A percentile compares a stretch with the other conserved stretches of the same genome.
These are phyloP conservation scores for Colletotrichum echinochloae DNA, from an alignment of 2,329 filamentous ascomycete species.

Conservation along the genomic window DNA sequence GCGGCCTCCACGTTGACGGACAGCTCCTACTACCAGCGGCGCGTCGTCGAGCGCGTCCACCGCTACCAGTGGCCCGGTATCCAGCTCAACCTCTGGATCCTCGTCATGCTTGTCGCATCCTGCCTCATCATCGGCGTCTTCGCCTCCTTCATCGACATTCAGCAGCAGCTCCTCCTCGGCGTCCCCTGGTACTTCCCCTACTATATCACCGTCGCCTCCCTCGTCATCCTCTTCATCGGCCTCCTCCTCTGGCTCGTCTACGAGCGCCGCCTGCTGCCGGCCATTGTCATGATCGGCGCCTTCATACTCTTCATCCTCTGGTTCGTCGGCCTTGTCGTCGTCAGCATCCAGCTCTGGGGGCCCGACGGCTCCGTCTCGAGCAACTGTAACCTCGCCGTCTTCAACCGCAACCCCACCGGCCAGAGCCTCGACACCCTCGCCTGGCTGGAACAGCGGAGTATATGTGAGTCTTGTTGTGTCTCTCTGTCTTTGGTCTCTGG, in stretches of 20 bases:
- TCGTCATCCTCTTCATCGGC: slow-evolving; percentile 75
- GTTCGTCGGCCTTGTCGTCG: slow-evolving; percentile 73
- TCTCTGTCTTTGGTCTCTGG: neutral
- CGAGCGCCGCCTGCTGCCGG: slow-evolving; percentile 69
- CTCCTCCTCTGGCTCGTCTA: slow-evolving; percentile 73
- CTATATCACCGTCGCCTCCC: slow-evolving; percentile 68
- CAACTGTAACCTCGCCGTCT: slow-evolving; percentile 71
- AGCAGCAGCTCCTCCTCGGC: slow-evolving; percentile 64
- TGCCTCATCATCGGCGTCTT: slow-evolving; percentile 72
- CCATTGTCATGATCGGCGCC: slow-evolving; percentile 72
- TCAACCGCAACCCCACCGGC: slow-evolving; percentile 61
- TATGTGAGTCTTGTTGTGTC: slow-evolving; percentile 63
- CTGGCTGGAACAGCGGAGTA: slow-evolving; percentile 72
- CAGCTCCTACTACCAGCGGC: slow-evolving; percentile 59
- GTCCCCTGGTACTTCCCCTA: slow-evolving; percentile 78
- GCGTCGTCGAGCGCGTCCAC: slow-evolving; percentile 60
- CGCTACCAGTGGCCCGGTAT: slow-evolving; percentile 77
- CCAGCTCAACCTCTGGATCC: slow-evolving; percentile 75
- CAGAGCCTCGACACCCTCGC: slow-evolving; percentile 68
- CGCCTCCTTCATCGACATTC: slow-evolving; percentile 68
- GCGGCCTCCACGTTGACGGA: slow-evolving; percentile 53
- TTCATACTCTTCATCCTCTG: slow-evolving; percentile 77
- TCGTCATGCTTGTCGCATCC: slow-evolving; percentile 72
- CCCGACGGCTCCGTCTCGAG: slow-evolving; percentile 68
- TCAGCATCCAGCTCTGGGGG: slow-evolving; percentile 73